These are phyloP conservation scores for Rutidosis leptorrhynchoides DNA, from an alignment of 129 eudicot genomes.

Conservation along the genomic window DNA sequence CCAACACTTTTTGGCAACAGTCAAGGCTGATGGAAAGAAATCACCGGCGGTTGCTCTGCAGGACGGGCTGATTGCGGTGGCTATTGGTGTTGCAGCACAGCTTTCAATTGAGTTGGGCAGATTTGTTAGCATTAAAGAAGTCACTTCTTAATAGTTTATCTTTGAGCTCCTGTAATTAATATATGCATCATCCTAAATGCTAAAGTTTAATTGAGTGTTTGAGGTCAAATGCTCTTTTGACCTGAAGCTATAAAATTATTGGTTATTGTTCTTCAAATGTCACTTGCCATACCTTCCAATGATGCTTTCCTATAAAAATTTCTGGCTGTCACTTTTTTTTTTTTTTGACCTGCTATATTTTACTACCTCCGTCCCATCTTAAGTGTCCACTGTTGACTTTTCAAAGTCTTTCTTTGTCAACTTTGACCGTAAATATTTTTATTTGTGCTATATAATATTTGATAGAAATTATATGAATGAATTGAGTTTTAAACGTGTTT, in stretches of 20 bases:
- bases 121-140: slow-evolving; percentile 83
- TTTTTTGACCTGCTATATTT: neutral
- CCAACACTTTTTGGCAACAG: slow-evolving; percentile 58
- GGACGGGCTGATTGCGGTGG: slow-evolving; percentile 95
- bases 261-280: neutral
- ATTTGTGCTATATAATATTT: no score
- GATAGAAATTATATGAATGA: no score
- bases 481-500: no score
- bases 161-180: neutral
- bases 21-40: slow-evolving; percentile 55
- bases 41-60: slow-evolving; percentile 66
- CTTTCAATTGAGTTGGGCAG: slow-evolving; percentile 79
- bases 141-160: slow-evolving; percentile 21
- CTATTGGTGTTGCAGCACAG: slow-evolving; percentile 97
- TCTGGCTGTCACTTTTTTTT: neutral
- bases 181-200: slow-evolving; percentile 15
- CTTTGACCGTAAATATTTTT: no score
- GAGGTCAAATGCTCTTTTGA: slow-evolving; percentile 21
- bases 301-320: neutral
- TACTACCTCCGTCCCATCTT: no score
- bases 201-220: neutral
- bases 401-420: no score
- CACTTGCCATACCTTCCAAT: neutral
- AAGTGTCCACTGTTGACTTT: no score
- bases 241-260: neutral